Evolutionary conservation across 1,139 yeast species (phyloP), one percentile per base, ranked within the genome.

Genomic region (Nematodospora anomalae): DNA sequence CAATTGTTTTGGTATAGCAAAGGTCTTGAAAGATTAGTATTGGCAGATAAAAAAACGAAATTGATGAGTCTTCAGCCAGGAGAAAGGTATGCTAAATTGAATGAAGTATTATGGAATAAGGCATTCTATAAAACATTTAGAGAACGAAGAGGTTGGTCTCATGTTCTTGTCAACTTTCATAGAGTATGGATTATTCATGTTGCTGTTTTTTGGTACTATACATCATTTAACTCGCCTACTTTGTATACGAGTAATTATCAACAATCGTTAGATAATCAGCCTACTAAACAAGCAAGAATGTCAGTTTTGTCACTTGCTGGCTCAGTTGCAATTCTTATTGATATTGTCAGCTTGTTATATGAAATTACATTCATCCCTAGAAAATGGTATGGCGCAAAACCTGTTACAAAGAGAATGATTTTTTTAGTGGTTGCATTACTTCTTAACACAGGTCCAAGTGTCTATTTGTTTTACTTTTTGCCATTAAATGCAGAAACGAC

Each of bases 101-200:
- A 64, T 38, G 58, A 67, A 22, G 62, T 79, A 1, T 51, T 57
- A 6, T 80, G 86, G 86, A 51, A 58, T 3, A 69, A 66, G 41
- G 73, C 71, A 0, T 73, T 79, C 42, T 60, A 56, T 42, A 80
- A 80, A 51, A 77, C 83, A 3, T 80, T 74, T 44, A 64, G 55
- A 36, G 86, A 80, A 50, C 60, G 62, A 24, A 64, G 86, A 54
- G 69, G 80, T 9, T 80, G 86, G 85, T 55, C 72, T 26, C 86
- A 80, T 55, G 65, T 70, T 4, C 46, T 79, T 11, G 64, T 75
- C 5, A 76, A 80, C 45, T 80, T 79, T 53, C 78, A 74, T 52
- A 57, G 87, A 43, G 74, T 80, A 21, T 79, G 83, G 82, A 72
- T 76, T 30, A 72, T 80, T 36, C 87, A 80, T 49, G 53, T 78